Percentiles rank a stretch among this genome's conserved stretches.
Evolutionary conservation across 371 early-diverging fungal genomes (phyloP).

Genomic region (Quaeritorhiza haematococci): DNA sequence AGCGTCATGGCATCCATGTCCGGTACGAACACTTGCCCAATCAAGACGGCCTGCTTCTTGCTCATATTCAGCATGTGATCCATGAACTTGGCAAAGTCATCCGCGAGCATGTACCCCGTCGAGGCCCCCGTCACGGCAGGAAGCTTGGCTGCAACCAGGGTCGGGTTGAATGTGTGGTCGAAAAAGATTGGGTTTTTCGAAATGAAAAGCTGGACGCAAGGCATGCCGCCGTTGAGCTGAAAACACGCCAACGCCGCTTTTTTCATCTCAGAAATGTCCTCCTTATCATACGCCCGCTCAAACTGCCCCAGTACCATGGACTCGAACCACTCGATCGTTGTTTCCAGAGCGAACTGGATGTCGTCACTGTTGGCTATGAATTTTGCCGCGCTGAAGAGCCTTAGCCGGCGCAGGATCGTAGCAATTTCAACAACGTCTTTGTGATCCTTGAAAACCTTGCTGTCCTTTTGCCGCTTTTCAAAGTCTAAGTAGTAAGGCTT

Average conservation of each 20-base stretch:
- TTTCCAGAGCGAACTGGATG: constrained; percentile 48
- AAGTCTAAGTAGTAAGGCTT: constrained; percentile 72
- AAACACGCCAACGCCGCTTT: constrained; percentile 61
- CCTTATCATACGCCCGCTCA: constrained; percentile 70
- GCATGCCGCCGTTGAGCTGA: constrained; percentile 72
- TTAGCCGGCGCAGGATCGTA: constrained; percentile 54
- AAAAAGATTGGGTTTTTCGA: constrained; percentile 83
- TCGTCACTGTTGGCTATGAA: constrained; percentile 33
- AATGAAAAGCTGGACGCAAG: constrained; percentile 74
- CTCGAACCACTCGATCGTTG: constrained; percentile 75
- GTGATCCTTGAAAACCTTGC: constrained; percentile 65
- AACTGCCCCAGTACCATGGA: constrained; percentile 71
- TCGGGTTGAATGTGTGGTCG: constrained; percentile 59
- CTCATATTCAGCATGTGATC: constrained; percentile 40
- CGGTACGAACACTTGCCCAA: constrained; percentile 64
- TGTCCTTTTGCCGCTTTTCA: constrained; percentile 53
- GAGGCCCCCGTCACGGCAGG: constrained; percentile 22
- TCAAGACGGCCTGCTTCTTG: constrained; percentile 57
- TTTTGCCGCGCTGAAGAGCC: constrained; percentile 49
- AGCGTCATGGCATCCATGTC: constrained; percentile 56
- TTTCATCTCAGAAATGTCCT: constrained; percentile 64
- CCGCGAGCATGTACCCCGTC: constrained; percentile 41
- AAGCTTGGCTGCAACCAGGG: constrained; percentile 30
- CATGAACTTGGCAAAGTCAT: constrained; percentile 50
- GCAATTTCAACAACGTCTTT: constrained; percentile 63